A percentile compares a stretch with the other conserved stretches of the same genome.
Evolutionary conservation across 2,329 filamentous ascomycete genomes (phyloP).

Genomic region (Karstenula rhodostoma): DNA sequence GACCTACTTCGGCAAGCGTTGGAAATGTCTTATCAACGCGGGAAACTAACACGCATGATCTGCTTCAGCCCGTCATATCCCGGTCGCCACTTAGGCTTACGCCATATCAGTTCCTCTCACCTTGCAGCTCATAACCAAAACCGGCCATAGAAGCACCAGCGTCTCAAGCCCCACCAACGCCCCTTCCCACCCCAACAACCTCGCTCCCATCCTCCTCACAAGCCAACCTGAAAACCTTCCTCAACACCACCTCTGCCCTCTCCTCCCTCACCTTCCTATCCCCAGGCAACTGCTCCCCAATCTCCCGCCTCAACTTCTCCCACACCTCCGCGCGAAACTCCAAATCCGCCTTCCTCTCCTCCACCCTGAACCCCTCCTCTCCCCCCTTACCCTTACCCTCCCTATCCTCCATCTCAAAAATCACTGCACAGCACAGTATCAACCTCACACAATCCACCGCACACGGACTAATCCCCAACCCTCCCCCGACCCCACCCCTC

Average conservation of each 20-base stretch:
- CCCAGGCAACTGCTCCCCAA: constrained; percentile 6
- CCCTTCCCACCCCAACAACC: not conserved
- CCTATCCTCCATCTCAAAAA: not conserved
- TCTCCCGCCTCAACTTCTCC: not conserved
- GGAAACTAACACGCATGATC: not conserved
- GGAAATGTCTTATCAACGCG: not conserved
- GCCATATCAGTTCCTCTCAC: not conserved
- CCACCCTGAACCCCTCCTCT: not conserved
- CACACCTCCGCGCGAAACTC: not conserved
- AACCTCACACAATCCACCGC: constrained; percentile 4
- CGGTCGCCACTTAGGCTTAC: not conserved
- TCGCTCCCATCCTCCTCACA: not conserved
- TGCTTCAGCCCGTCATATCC: not conserved
- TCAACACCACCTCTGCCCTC: not conserved
- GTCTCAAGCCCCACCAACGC: not conserved
- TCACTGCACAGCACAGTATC: not conserved
- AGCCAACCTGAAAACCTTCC: not conserved
- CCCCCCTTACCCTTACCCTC: too few relatives aligned
- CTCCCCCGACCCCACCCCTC: too few relatives aligned
- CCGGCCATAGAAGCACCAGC: not conserved
- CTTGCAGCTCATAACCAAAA: not conserved
- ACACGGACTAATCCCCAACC: not conserved
- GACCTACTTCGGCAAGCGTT: not conserved
- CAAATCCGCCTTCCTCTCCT: not conserved
- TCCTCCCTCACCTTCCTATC: not conserved